Percentiles rank a stretch among this genome's conserved stretches.
These are phyloP conservation scores for Colletotrichum higginsianum DNA, from an alignment of 2,329 filamentous ascomycete genomes.

Conservation along the genomic window DNA sequence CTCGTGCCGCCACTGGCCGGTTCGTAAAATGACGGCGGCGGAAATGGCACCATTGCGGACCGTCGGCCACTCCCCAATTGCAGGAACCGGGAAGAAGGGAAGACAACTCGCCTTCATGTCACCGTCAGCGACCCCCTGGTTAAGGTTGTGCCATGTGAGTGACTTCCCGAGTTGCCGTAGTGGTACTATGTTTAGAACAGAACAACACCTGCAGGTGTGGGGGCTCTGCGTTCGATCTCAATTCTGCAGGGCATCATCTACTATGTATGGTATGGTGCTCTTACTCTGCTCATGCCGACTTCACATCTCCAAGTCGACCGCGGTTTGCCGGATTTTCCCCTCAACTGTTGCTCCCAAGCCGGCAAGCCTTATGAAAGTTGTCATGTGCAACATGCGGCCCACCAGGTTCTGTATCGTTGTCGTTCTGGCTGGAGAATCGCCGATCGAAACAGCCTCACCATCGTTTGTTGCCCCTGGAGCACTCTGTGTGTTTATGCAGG, in stretches of 20 bases:
- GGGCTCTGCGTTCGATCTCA: not conserved
- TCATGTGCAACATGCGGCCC: not conserved
- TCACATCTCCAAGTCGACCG: not conserved
- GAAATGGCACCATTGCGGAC: slow-evolving; percentile 9
- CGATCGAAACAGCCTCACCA: not conserved
- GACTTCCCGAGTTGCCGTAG: slow-evolving; percentile 7
- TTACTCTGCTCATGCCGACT: slow-evolving; percentile 1
- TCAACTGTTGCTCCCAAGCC: not conserved
- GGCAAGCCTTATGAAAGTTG: too few species aligned
- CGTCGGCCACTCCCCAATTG: slow-evolving; percentile 16
- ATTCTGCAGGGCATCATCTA: slow-evolving; percentile 9
- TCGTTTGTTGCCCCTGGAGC: not conserved
- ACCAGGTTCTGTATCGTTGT: not conserved
- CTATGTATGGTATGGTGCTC: not conserved
- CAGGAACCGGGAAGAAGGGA: not conserved
- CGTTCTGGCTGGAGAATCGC: not conserved
- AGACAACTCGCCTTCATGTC: slow-evolving; percentile 13
- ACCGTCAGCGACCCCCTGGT: slow-evolving; percentile 11
- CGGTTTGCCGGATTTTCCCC: not conserved
- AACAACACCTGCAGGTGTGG: slow-evolving; percentile 16
- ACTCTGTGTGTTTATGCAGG: not conserved
- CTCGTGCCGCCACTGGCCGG: slow-evolving; percentile 5
- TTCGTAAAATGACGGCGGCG: slow-evolving; percentile 22
- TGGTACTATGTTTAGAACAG: slow-evolving; percentile 33
- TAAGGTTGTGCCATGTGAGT: slow-evolving; percentile 15